Conservation (phyloP, 2,329 filamentous ascomycete genomes). For the Trichophaea hybrida region DNA sequence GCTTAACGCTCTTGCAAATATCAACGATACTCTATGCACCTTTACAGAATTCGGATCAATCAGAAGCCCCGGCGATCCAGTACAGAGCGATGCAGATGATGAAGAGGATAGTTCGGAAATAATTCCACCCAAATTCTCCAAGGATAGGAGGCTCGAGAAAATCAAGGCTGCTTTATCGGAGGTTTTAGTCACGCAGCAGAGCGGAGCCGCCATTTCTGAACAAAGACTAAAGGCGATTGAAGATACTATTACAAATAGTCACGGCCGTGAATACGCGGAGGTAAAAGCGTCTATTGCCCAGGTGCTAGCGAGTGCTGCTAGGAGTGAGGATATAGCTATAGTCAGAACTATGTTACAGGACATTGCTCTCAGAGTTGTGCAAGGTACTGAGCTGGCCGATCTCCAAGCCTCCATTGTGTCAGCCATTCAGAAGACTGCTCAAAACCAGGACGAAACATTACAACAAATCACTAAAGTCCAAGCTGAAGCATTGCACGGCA, state of each 20-base stretch:
- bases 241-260: constrained; percentile 26
- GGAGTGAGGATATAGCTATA: constrained; percentile 11
- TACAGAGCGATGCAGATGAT: constrained; percentile 85
- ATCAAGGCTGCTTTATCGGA: constrained; percentile 55
- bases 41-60: constrained; percentile 40
- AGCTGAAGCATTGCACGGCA: background rate
- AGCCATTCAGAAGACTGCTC: background rate
- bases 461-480: background rate
- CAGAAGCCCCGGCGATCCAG: constrained; percentile 36
- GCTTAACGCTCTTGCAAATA: constrained; percentile 60
- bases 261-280: constrained; percentile 34
- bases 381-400: constrained; percentile 22
- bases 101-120: constrained; percentile 38
- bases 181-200: constrained; percentile 42
- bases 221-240: constrained; percentile 39
- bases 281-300: constrained; percentile 29
- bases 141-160: constrained; percentile 70
- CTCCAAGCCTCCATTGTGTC: constrained; percentile 7
- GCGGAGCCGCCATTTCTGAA: constrained; percentile 26
- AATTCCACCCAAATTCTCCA: constrained; percentile 51
- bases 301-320: constrained; percentile 14
- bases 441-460: background rate
- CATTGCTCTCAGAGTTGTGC: background rate
- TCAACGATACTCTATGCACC: constrained; percentile 51
- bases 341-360: background rate